Evolutionary conservation across 352 stramenopile species (phyloP), one percentile per base, ranked within the genome.

Genomic region (Thraustochytrium sp.): DNA sequence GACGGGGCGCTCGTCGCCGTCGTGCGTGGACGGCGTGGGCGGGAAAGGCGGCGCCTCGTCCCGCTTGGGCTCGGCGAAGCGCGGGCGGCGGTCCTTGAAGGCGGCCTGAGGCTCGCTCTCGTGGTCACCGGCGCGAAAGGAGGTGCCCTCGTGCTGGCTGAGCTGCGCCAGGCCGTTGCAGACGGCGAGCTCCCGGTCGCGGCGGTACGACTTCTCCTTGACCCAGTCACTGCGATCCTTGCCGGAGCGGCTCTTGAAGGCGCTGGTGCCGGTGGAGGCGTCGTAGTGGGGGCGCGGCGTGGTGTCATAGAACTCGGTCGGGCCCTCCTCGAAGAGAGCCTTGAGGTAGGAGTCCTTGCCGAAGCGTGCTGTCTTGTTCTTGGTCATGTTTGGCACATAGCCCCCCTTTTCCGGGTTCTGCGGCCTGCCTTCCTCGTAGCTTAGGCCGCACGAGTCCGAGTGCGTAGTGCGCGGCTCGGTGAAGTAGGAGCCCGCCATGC

Each of bases 301-400:
- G 3, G 26, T 16, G 31, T 56, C n/a, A 75, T 75, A 36, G 31
- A 53, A 38, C n/a, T 55, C 18, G 5, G 21, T 13, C 23, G 48
- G 23, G 16, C 40, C 68, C 31, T 61, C n/a, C n/a, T 75, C 59
- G n/a, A 72, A 72, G 23, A 77, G 16, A 31, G 65, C 38, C 44
- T 75, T 53, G 23, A 51, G 44, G 11, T 54, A 75, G 5, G 37
- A 75, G 46, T 51, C 68, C 42, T 80, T 65, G 42, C 68, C 68
- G 23, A 48, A 46, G 68, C 68, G 34, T 18, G 23, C 31, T 18
- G 21, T 46, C 11, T 29, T 23, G 46, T 63, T 80, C 44, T 64
- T 80, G 46, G 68, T 49, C 48, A 80, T 65, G 18, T 61, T 61
- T 34, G 53, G 31, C 8, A 42, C 68, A 75, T 62, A 77, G 38